Evolutionary conservation across 768 basidiomycete genomes (phyloP).

Genomic region (Tubosaeta sp.): DNA sequence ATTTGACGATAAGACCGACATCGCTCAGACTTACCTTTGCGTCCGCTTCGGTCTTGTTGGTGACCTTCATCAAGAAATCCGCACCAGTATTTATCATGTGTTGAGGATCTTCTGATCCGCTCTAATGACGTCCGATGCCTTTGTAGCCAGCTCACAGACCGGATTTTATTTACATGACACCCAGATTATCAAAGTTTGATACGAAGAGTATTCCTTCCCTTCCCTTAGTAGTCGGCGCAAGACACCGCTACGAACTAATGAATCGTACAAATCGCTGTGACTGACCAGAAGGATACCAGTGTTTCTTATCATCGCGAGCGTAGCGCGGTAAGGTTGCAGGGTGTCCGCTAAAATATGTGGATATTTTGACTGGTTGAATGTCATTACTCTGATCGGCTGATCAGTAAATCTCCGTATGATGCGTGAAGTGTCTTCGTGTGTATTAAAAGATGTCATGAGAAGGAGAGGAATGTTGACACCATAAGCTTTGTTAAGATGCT

Average conservation of each 20-base stretch:
- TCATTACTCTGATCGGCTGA: constrained; percentile 89
- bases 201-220: constrained; percentile 98
- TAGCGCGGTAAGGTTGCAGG: constrained; percentile 74
- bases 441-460: constrained; percentile 99
- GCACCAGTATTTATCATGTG: constrained; percentile 80
- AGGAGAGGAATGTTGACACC: constrained; percentile 93
- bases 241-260: constrained; percentile 84
- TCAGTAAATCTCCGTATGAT: constrained; percentile 97
- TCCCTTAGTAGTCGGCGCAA: constrained; percentile 85
- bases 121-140: constrained; percentile 30
- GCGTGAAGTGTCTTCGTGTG: constrained; percentile 91
- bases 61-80: constrained; percentile 94
- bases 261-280: constrained; percentile 95
- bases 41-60: constrained; percentile 94
- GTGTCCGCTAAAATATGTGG: constrained; percentile 90
- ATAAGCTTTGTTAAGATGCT: constrained; percentile 85
- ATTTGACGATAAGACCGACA: neutral
- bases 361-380: constrained; percentile 92
- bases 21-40: constrained; percentile 35
- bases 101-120: constrained; percentile 82
- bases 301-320: constrained; percentile 78
- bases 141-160: constrained; percentile 3
- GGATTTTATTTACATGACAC: constrained; percentile 63
- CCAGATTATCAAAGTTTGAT: constrained; percentile 96
- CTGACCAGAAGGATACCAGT: constrained; percentile 99